Base-by-base conservation (phyloP, 495 filamentous ascomycete genomes). In the Penicillium angulare region DNA sequence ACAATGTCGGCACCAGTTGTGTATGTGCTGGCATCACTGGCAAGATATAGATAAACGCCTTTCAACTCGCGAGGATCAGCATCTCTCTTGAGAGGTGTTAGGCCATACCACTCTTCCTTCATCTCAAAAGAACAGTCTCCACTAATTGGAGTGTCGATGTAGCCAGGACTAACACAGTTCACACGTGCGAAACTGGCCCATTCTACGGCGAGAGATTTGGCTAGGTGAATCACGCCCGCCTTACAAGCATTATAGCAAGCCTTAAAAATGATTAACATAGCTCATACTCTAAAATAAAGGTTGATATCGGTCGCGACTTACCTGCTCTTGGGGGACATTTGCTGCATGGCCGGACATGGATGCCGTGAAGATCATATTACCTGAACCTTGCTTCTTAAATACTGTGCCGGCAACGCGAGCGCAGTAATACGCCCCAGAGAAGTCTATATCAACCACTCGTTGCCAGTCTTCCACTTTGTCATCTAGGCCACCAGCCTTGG, bases 131-230 rank as follows among this genome's bases (percentile, higher is more conserved):
- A n/a, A 13, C 43, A 40, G 7, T 54, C 47, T 17, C 43, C 29
- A 24, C 74, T 86, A 49, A 92, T 84, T 51, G 86, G 86, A 2
- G 88, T 93, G 26, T 77, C 79, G 53, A 92, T 90, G 62, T 91
- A 95, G 7, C 90, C 89, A 5, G 89, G 90, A 4, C 82, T 88
- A n/a, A 95, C 68, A 20, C 78, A 79, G 65, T 95, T 95, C 32
- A 77, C 85, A 16, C 90, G 77, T 7, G 89, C 89, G 57, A 89
- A 92, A 15, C 80, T 81, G 7, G 84, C 79, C 87, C 88, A 92
- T 63, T 95, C 89, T n/a, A 92, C 79, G 2, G 89, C 89, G 5
- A 95, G 72, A 23, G 83, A 85, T 63, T 74, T 80, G 64, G 76
- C 86, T 16, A 90, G 71, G 49, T 93, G 89, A 29, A 86, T 84